Base-by-base conservation (phyloP, 257 asterid genomes). In the Buddleja alternifolia region DNA sequence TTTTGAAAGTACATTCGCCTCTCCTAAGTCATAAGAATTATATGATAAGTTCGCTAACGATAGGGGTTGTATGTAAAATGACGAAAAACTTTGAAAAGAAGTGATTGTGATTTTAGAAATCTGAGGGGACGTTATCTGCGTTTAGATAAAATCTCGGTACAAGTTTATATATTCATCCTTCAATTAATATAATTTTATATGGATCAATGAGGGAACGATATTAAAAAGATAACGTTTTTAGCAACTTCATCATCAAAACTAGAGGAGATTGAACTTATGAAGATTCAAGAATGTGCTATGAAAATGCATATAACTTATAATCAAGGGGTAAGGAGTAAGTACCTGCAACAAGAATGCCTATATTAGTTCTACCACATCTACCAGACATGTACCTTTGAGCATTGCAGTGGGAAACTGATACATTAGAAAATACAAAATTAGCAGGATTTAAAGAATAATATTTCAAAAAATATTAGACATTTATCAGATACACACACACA, bases 341-440 rank as follows among this genome's bases (percentile, higher is more conserved):
- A 88, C 97, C 97, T 85, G 83, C 96, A 58, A 87, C n/a, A 32
- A 92, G 89, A 65, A 85, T 58, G 66, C 80, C 88, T 21, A 80
- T 65, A 73, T 70, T 85, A 21, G 61, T 45, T 66, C 88, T 71
- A 44, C 81, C 83, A 58, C 91, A 85, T 75, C 71, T 81, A 20
- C 82, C 81, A n/a, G 82, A 75, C 36, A 78, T 46, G 75, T 32
- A 78, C 41, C 56, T 51, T 29, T 78, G 47, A 45, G 80, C 79
- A 70, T 59, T 66, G 77, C 95, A 85, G 47, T 42, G 21, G 12
- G 83, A 54, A 54, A 55, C 90, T 75, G 88, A 25, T 75, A 41
- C 77, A 42, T 16, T 29, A 29, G 23, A 66, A 71, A 60, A 76
- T 25, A 46, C 56, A 14, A 7, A 23, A 72, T 71, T 32, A 72